Percentiles rank a stretch among this genome's conserved stretches.
phyloP scores from a whole-genome alignment of 208 protist genomes.

The Tetramitus jugosus region DNA sequence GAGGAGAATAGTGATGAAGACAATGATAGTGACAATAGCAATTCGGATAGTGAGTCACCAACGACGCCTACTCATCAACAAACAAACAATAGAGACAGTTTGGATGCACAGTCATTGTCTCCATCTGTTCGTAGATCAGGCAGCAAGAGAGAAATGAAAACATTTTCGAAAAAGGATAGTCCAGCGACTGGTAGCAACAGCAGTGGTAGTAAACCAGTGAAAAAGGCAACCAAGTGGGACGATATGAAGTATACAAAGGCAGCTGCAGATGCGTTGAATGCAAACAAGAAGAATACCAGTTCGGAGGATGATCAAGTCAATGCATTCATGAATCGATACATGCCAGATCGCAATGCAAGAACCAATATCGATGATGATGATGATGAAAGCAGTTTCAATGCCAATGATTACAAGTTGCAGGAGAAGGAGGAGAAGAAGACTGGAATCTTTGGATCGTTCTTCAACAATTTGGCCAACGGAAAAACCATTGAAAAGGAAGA shows the following conservation, averaged over 20 bases:
- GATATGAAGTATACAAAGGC: neutral
- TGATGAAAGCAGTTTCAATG: conserved; percentile 53
- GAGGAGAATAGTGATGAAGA: neutral
- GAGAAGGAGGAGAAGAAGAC: conserved; percentile 46
- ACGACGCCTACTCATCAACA: neutral
- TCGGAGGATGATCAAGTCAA: neutral
- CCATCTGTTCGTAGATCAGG: too few species aligned
- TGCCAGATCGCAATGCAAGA: conserved; percentile 49
- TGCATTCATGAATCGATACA: neutral
- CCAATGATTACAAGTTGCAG: conserved; percentile 40
- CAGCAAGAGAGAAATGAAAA: neutral
- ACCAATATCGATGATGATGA: conserved; percentile 65
- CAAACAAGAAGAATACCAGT: neutral
- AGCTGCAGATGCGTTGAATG: neutral
- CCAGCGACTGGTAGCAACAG: neutral
- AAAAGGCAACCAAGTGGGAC: neutral
- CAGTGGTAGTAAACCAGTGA: neutral
- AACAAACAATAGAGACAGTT: neutral
- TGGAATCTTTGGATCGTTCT: conserved; percentile 61
- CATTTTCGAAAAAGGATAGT: neutral
- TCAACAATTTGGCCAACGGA: conserved; percentile 50
- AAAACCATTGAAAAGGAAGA: conserved; percentile 70
- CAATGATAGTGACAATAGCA: neutral
- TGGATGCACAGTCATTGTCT: too few species aligned
- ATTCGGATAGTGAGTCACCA: neutral